These are phyloP conservation scores for Darksidea phi DNA, from an alignment of 495 filamentous ascomycete species.

Conservation along the genomic window DNA sequence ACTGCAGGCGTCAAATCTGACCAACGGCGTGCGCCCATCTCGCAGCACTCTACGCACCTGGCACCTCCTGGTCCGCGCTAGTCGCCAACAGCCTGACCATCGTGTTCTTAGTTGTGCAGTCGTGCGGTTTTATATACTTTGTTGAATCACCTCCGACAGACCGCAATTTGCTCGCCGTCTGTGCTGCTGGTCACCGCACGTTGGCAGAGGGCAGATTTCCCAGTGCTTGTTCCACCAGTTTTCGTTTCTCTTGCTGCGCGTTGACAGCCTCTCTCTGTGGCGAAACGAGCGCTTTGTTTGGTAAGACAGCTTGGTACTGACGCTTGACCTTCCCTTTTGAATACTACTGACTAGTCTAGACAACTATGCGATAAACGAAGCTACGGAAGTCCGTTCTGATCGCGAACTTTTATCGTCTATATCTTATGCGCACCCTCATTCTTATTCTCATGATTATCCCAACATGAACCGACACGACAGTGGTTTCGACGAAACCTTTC, in stretches of 20 bases:
- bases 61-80: slow-evolving; percentile 12
- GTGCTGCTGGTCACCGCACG: no score
- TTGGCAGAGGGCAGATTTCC: no score
- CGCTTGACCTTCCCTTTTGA: background rate
- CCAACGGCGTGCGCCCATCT: slow-evolving; percentile 6
- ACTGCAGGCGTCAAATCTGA: slow-evolving; percentile 18
- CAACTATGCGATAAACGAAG: background rate
- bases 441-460: slow-evolving; percentile 3
- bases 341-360: background rate
- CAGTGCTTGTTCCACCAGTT: no score
- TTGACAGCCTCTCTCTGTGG: background rate
- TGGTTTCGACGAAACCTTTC: slow-evolving; percentile 24
- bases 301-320: background rate
- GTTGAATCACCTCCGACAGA: background rate
- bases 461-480: slow-evolving; percentile 31
- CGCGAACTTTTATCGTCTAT: background rate
- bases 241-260: background rate
- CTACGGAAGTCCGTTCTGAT: background rate
- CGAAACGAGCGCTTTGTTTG: background rate
- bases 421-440: background rate
- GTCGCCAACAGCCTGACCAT: background rate
- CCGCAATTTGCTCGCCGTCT: no score
- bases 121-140: background rate
- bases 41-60: slow-evolving; percentile 10
- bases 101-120: background rate